Conservation (phyloP, 192 early-diverging fungal species). For the Hyaloraphidium curvatum region DNA sequence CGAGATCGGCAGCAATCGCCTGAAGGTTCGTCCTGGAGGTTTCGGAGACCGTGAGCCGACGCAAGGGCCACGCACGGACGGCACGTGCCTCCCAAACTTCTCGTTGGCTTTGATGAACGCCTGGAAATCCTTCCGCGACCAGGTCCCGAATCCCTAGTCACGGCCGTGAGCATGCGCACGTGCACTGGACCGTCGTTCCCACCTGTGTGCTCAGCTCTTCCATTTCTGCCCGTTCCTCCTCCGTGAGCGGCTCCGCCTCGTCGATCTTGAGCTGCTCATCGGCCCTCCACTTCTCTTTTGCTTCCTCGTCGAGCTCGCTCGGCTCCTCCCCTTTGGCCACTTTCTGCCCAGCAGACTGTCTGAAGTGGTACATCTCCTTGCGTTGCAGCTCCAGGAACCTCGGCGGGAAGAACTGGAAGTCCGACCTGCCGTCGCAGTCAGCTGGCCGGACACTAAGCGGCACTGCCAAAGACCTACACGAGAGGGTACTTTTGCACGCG, state of each 20-base stretch:
- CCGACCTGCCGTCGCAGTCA: constrained; percentile 30
- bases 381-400: constrained; percentile 62
- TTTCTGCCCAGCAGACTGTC: too few species aligned
- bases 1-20: constrained; percentile 68
- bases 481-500: constrained; percentile 2
- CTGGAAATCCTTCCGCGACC: constrained; percentile 79
- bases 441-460: not conserved
- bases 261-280: constrained; percentile 4
- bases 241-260: constrained; percentile 67
- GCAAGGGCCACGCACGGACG: too few species aligned
- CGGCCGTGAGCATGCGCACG: too few species aligned
- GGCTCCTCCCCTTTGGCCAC: constrained; percentile 17
- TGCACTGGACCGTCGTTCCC: too few species aligned
- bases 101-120: constrained; percentile 71
- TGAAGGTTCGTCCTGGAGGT: too few species aligned
- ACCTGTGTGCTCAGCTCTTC: constrained; percentile 18
- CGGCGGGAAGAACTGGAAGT: constrained; percentile 85
- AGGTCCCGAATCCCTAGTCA: constrained; percentile 65
- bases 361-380: constrained; percentile 53
- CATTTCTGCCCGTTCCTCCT: constrained; percentile 66
- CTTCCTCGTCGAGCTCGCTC: constrained; percentile 20
- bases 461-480: not conserved
- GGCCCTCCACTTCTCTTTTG: constrained; percentile 42
- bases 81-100: constrained; percentile 48
- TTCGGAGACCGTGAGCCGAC: too few species aligned